These are phyloP conservation scores for Orbilia blumenaviensis DNA, from an alignment of 2,329 filamentous ascomycete species.

Conservation along the genomic window DNA sequence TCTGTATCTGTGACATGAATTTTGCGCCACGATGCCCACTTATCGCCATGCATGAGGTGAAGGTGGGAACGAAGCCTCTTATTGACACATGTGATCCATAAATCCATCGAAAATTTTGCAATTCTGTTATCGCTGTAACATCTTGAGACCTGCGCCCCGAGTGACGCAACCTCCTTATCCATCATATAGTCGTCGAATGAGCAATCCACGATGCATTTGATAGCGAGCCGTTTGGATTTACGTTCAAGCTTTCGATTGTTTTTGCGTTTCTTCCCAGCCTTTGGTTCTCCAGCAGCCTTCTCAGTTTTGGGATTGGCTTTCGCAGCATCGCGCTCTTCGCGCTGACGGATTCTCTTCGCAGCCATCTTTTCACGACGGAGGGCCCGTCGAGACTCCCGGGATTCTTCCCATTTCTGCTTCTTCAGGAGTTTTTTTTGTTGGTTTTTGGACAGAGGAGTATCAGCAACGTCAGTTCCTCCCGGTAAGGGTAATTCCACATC, in stretches of 20 bases:
- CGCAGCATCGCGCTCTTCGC: constrained; percentile 66
- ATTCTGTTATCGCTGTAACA: constrained; percentile 87
- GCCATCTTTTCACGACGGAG: constrained; percentile 62
- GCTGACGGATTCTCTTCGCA: constrained; percentile 65
- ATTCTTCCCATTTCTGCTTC: constrained; percentile 78
- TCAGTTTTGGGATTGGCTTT: constrained; percentile 64
- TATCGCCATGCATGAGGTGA: constrained; percentile 75
- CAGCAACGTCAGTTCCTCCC: background rate
- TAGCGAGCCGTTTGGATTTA: constrained; percentile 70
- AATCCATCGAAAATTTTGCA: constrained; percentile 72
- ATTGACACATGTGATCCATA: constrained; percentile 81
- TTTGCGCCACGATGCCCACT: constrained; percentile 81
- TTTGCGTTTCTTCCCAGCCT: constrained; percentile 58
- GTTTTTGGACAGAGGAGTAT: constrained; percentile 76
- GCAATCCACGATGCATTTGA: constrained; percentile 88
- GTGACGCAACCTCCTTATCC: constrained; percentile 79
- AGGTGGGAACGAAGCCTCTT: constrained; percentile 80
- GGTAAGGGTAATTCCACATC: background rate
- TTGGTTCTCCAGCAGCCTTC: constrained; percentile 61
- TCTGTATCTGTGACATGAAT: constrained; percentile 77
- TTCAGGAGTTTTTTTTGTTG: constrained; percentile 81
- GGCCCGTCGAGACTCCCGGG: constrained; percentile 68
- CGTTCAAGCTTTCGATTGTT: constrained; percentile 59
- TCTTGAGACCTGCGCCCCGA: constrained; percentile 83
- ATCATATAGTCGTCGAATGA: constrained; percentile 90